Evolutionary conservation across 176 grass and related monocot genomes (phyloP).

Genomic region (Aegilops sharonensis): DNA sequence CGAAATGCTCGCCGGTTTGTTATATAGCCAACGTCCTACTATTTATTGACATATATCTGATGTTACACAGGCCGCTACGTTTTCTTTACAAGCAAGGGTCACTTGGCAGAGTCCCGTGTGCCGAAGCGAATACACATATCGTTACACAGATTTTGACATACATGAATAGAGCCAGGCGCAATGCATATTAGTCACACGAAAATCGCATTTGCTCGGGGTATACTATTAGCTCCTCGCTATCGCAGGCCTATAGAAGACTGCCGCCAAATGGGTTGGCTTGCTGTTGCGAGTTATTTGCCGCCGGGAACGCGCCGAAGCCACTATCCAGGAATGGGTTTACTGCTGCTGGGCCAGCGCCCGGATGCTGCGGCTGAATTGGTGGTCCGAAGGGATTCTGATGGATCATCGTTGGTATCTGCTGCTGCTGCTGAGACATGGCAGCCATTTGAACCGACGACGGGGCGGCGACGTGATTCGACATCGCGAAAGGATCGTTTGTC

Average conservation of each 20-base stretch:
- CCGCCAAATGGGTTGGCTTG: constrained; percentile 65
- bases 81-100: constrained; percentile 67
- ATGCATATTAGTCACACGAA: constrained; percentile 57
- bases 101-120: constrained; percentile 36
- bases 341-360: constrained; percentile 29
- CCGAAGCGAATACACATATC: constrained; percentile 39
- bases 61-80: constrained; percentile 37
- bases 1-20: neutral
- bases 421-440: constrained; percentile 76
- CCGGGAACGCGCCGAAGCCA: constrained; percentile 64
- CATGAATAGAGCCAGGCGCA: constrained; percentile 44
- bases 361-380: constrained; percentile 47
- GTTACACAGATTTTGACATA: constrained; percentile 32
- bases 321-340: constrained; percentile 64
- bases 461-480: constrained; percentile 70
- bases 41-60: constrained; percentile 43
- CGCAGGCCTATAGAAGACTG: constrained; percentile 51
- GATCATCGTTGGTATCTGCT: constrained; percentile 54
- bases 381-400: constrained; percentile 64
- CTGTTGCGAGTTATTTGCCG: constrained; percentile 45
- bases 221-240: constrained; percentile 31
- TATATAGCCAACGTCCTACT: constrained; percentile 34
- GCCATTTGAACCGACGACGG: constrained; percentile 91
- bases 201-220: constrained; percentile 43
- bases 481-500: constrained; percentile 64